These are phyloP conservation scores for Sarcodon aspratus DNA, from an alignment of 768 basidiomycete genomes.

Conservation along the genomic window DNA sequence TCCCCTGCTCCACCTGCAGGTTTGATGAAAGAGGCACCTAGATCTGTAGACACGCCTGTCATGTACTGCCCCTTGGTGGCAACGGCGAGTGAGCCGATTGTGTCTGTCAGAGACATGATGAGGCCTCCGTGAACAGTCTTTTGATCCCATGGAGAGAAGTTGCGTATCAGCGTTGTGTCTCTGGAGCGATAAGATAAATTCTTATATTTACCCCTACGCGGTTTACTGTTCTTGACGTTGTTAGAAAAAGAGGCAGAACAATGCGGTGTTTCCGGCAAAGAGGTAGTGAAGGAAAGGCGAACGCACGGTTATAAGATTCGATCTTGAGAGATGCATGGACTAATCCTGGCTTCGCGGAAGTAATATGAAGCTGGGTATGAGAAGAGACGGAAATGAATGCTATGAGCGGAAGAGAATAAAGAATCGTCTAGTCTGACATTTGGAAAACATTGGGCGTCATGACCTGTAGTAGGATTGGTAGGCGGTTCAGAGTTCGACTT, in stretches of 20 bases:
- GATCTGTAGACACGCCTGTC: constrained; percentile 83
- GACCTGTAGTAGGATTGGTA: constrained; percentile 31
- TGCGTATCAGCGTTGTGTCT: background rate
- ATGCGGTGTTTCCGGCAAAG: background rate
- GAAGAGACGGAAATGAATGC: background rate
- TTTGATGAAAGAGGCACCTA: constrained; percentile 65
- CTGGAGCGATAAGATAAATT: constrained; percentile 11
- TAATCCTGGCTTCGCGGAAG: constrained; percentile 57
- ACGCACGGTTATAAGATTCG: constrained; percentile 62
- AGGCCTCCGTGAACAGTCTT: constrained; percentile 71
- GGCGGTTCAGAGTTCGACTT: no score
- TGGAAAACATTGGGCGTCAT: constrained; percentile 72
- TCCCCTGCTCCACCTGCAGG: constrained; percentile 69
- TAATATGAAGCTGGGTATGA: constrained; percentile 45
- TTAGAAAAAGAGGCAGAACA: background rate
- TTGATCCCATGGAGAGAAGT: background rate
- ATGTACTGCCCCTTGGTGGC: constrained; percentile 74
- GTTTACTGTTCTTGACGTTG: constrained; percentile 41
- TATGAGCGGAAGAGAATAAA: constrained; percentile 2
- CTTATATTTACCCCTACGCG: constrained; percentile 53
- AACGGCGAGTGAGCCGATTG: constrained; percentile 75
- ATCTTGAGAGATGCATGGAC: constrained; percentile 63
- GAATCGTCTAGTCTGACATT: constrained; percentile 33
- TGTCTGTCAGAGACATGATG: constrained; percentile 74
- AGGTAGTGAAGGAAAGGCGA: background rate